Conservation (phyloP, 441 rosid species). For the Erysimum pusillum region DNA sequence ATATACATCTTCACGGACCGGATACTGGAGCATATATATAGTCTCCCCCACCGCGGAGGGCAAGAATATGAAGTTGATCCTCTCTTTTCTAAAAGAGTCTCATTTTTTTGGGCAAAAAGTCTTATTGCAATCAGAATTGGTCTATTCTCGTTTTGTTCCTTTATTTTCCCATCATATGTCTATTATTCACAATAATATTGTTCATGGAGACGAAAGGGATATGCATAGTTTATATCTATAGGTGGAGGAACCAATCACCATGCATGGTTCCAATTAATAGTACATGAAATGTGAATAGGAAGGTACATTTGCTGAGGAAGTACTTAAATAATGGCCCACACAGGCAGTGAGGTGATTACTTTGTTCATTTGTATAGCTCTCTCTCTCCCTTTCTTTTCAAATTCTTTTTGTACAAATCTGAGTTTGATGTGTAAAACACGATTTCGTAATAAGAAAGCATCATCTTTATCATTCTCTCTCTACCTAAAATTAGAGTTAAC, state of each 20-base stretch:
- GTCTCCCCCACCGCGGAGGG: not conserved
- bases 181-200: conserved; percentile 21
- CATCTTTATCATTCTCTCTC: conserved; percentile 35
- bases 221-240: conserved; percentile 28
- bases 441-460: conserved; percentile 43
- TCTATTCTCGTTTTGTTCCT: conserved; percentile 5
- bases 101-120: conserved; percentile 4
- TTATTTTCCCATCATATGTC: conserved; percentile 15
- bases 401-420: conserved; percentile 50
- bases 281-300: conserved; percentile 47
- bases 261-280: conserved; percentile 45
- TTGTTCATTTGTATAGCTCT: conserved; percentile 51
- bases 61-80: conserved; percentile 7
- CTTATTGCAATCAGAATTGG: conserved; percentile 15
- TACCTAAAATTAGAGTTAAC: conserved; percentile 4
- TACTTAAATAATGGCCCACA: conserved; percentile 45
- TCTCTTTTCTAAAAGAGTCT: not conserved
- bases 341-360: conserved; percentile 45
- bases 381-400: conserved; percentile 19
- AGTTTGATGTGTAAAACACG: conserved; percentile 51
- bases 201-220: not conserved
- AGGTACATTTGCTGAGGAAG: conserved; percentile 41
- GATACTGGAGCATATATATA: conserved; percentile 9
- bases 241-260: conserved; percentile 25
- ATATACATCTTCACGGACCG: conserved; percentile 19